Evolutionary conservation across 2,329 filamentous ascomycete species (phyloP).

Genomic region (Magnaporthales sp.): DNA sequence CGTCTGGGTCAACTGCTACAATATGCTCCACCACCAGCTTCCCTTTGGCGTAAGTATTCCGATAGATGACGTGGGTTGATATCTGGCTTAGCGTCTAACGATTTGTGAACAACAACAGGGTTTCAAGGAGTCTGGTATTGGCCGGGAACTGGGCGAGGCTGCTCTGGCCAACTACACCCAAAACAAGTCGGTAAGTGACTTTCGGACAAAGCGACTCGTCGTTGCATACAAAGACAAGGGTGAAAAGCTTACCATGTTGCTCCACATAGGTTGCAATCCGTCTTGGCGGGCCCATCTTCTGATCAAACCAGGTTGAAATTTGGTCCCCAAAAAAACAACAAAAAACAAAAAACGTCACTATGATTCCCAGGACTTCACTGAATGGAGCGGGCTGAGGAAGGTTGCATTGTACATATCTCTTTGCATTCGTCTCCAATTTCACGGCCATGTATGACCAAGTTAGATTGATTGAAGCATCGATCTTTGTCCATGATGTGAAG

Average conservation of each 20-base stretch:
- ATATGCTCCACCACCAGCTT: constrained; percentile 49
- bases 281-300: constrained; percentile 28
- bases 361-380: background rate
- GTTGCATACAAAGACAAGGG: background rate
- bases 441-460: background rate
- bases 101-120: constrained; percentile 47
- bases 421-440: background rate
- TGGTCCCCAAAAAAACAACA: too few relatives aligned
- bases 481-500: background rate
- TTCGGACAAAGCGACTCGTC: background rate
- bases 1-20: constrained; percentile 43
- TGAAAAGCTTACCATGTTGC: background rate
- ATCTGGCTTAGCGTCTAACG: background rate
- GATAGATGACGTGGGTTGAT: background rate
- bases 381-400: background rate
- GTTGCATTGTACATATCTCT: background rate
- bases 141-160: constrained; percentile 64
- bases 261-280: constrained; percentile 1
- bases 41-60: constrained; percentile 38
- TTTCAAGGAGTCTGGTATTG: constrained; percentile 71
- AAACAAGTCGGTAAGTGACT: constrained; percentile 48
- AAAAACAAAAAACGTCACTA: background rate
- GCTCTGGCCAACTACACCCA: constrained; percentile 61
- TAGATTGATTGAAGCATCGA: background rate
- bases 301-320: constrained; percentile 10